These are phyloP conservation scores for Plasmodium fragile DNA, from an alignment of 169 alveolate species.

Conservation along the genomic window DNA sequence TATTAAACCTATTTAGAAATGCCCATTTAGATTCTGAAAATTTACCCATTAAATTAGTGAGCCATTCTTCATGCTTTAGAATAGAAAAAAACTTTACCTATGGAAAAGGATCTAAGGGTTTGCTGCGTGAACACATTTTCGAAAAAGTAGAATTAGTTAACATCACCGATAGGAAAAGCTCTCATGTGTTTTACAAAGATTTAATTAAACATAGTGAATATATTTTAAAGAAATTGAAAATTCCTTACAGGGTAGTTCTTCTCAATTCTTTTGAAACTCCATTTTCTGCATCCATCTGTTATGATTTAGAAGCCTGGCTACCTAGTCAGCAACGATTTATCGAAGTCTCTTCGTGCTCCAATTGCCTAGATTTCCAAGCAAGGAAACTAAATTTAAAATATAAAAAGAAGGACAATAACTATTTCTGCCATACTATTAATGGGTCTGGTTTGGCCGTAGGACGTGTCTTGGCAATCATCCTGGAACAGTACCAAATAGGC, in stretches of 20 bases:
- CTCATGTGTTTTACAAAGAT: slow-evolving; percentile 73
- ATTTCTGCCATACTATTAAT: slow-evolving; percentile 80
- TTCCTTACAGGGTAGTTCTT: slow-evolving; percentile 76
- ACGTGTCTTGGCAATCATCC: slow-evolving; percentile 82
- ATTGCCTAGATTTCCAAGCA: slow-evolving; percentile 84
- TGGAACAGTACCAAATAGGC: slow-evolving; percentile 79
- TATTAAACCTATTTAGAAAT: slow-evolving; percentile 79
- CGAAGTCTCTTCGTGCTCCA: slow-evolving; percentile 85
- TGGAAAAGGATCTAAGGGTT: slow-evolving; percentile 85
- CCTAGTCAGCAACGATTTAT: slow-evolving; percentile 82
- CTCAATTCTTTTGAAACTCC: slow-evolving; percentile 81
- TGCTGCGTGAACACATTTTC: slow-evolving; percentile 85
- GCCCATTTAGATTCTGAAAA: slow-evolving; percentile 34
- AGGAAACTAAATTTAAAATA: slow-evolving; percentile 75
- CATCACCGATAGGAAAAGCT: slow-evolving; percentile 71
- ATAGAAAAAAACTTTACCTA: slow-evolving; percentile 81
- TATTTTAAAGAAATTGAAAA: slow-evolving; percentile 75
- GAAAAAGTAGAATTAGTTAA: slow-evolving; percentile 84
- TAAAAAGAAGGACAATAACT: slow-evolving; percentile 46
- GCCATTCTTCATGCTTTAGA: slow-evolving; percentile 84
- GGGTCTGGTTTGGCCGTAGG: slow-evolving; percentile 88
- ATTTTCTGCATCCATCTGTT: slow-evolving; percentile 78
- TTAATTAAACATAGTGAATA: slow-evolving; percentile 83
- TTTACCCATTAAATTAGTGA: slow-evolving; percentile 80
- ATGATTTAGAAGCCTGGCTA: slow-evolving; percentile 84